phyloP scores from a whole-genome alignment of 2,329 filamentous ascomycete genomes.

The Penicillium digitatum region DNA sequence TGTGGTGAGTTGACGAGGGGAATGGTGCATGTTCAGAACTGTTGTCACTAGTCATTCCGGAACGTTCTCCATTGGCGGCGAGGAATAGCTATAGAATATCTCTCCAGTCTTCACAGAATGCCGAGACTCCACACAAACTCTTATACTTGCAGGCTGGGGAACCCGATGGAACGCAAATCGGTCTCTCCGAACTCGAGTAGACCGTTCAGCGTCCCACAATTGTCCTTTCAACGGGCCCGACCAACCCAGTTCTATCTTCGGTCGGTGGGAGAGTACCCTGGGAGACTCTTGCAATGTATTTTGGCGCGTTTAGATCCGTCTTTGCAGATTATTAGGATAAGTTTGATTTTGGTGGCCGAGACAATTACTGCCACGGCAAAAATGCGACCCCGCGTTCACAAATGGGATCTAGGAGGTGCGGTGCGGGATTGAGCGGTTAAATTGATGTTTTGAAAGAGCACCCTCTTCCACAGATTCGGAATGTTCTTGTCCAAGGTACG shows the following conservation, averaged over 20 bases:
- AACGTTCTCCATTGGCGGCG: constrained; percentile 28
- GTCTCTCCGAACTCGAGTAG: constrained; percentile 48
- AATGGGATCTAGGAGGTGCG: background rate
- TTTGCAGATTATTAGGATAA: background rate
- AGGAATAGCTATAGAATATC: background rate
- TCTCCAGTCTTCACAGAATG: constrained; percentile 8
- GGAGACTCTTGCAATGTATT: background rate
- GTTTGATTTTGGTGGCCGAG: background rate
- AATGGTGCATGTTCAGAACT: constrained; percentile 41
- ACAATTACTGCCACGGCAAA: constrained; percentile 2
- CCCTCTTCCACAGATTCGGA: background rate
- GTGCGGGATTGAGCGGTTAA: background rate
- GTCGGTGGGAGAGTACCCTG: background rate
- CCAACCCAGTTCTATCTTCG: constrained; percentile 15
- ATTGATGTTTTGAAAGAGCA: background rate
- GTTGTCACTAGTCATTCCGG: constrained; percentile 39
- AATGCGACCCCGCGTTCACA: constrained; percentile 13
- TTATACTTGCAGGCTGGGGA: constrained; percentile 39
- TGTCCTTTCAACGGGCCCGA: constrained; percentile 37
- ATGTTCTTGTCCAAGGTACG: background rate
- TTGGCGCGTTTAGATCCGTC: background rate
- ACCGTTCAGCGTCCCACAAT: constrained; percentile 50
- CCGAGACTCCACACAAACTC: background rate
- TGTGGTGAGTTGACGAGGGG: constrained; percentile 32
- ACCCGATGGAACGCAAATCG: constrained; percentile 52